Evolutionary conservation across 192 early-diverging fungal genomes (phyloP).

Genomic region (Dissophora globulifera): DNA sequence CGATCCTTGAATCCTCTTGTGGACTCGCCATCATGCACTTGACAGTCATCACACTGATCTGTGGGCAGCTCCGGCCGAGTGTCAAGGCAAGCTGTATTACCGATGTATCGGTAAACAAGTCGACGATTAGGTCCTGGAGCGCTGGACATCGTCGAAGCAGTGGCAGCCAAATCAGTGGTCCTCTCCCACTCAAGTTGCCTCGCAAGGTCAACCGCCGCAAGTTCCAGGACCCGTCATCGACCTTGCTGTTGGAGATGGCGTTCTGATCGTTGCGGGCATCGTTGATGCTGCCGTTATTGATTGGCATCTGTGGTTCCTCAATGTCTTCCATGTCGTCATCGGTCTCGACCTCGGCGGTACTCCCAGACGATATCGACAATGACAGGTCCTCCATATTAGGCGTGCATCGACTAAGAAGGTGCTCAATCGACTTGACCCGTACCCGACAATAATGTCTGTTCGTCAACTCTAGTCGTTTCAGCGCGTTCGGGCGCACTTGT

Average conservation of each 20-base stretch:
- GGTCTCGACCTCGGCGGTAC: conserved; percentile 15
- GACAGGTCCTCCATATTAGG: conserved; percentile 26
- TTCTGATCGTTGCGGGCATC: no score
- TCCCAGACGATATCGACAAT: conserved; percentile 34
- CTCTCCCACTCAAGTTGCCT: conserved; percentile 32
- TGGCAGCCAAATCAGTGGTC: conserved; percentile 27
- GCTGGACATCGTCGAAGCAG: conserved; percentile 6
- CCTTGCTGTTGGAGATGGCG: background rate
- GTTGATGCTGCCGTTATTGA: no score
- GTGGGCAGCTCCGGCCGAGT: conserved; percentile 15
- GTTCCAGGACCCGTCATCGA: background rate
- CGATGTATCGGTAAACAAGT: conserved; percentile 9
- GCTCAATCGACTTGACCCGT: conserved; percentile 24
- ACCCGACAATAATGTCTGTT: conserved; percentile 20
- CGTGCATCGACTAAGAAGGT: conserved; percentile 26
- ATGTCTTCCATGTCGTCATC: background rate
- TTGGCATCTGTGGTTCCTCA: no score
- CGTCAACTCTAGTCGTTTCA: conserved; percentile 21
- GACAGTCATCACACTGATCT: conserved; percentile 14
- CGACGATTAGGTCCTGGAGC: conserved; percentile 1
- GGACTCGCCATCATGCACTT: conserved; percentile 23
- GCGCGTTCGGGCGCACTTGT: no score
- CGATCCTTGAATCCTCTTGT: conserved; percentile 30
- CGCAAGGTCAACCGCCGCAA: conserved; percentile 15
- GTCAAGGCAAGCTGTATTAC: conserved; percentile 6